Evolutionary conservation across 192 early-diverging fungal species (phyloP), one percentile per base, ranked within the genome.

Genomic region (Backusella tarrabulga): DNA sequence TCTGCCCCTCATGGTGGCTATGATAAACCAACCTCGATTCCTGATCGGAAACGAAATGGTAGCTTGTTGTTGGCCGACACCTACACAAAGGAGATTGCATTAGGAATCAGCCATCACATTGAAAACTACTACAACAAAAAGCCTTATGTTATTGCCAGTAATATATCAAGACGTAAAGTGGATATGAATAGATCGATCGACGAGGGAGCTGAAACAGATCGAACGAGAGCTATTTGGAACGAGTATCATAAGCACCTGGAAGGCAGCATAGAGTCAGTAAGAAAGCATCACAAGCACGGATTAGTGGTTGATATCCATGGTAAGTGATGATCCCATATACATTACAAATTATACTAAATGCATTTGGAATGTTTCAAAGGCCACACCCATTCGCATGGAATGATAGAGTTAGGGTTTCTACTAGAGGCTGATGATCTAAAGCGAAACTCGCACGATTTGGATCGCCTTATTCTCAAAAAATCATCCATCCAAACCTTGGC

Each of bases 401-500:
- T 50, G 44, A 50, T 72, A 34, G 71, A 72, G 26, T 52, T 72
- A 34, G 71, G 71, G 3, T 72, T 32, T 34, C 26, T 72, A 34
- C 44, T 72, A 17, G 29, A 36, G 7, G 6, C 7, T n/a, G 19
- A 4, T n/a, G 34, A 68, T 15, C 34, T 68, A 8, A 68, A 17
- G 35, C 23, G 23, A 29, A 70, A 70, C 23, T 14, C 68, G 7
- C 41, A 42, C 29, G 71, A 72, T 50, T 46, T 72, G 21, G 44
- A 72, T 5, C 4, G 12, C 4, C 38, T 29, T 29, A 46, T 72
- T 14, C 71, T 72, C 21, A 46, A 42, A 29, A 23, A 42, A 19
- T 72, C 71, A 34, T 72, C 71, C 4, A 72, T 72, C 15, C 71
- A 72, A 19, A 42, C n/a, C 9, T 41, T 72, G 17, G 71, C 71